phyloP scores from a whole-genome alignment of 2,329 filamentous ascomycete species.

The Ophiostoma sp. region DNA sequence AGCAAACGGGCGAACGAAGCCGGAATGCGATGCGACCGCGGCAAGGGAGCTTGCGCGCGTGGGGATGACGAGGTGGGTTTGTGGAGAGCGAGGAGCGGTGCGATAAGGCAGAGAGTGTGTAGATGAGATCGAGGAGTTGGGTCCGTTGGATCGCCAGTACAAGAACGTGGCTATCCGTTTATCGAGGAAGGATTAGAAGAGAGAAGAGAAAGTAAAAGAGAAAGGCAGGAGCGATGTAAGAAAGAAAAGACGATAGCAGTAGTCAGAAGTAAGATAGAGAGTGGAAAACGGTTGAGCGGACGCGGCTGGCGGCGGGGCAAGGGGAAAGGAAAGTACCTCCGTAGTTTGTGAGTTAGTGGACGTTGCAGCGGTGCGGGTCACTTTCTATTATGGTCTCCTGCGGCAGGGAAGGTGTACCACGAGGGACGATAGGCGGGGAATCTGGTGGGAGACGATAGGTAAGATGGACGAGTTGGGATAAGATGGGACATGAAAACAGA shows the following conservation, averaged over 20 bases:
- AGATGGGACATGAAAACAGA: background rate
- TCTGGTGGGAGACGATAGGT: background rate
- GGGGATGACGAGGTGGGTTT: background rate
- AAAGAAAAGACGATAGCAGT: background rate
- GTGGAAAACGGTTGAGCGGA: background rate
- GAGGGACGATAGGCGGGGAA: background rate
- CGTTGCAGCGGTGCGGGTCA: background rate
- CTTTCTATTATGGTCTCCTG: background rate
- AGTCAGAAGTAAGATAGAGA: background rate
- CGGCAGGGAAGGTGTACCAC: background rate
- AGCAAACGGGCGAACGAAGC: slow-evolving; percentile 12
- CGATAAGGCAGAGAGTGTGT: background rate
- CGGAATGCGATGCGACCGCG: background rate
- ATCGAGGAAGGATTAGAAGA: background rate
- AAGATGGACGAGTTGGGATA: background rate
- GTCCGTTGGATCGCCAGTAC: background rate
- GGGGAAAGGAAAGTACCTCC: background rate
- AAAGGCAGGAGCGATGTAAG: background rate
- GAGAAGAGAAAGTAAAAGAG: background rate
- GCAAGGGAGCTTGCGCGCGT: slow-evolving; percentile 6
- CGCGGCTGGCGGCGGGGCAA: slow-evolving; percentile 22
- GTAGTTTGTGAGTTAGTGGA: background rate
- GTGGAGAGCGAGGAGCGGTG: background rate
- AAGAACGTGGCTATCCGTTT: background rate
- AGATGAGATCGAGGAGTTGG: background rate